These are phyloP conservation scores for Wickerhamiella kazuoi DNA, from an alignment of 805 yeast genomes.

Conservation along the genomic window DNA sequence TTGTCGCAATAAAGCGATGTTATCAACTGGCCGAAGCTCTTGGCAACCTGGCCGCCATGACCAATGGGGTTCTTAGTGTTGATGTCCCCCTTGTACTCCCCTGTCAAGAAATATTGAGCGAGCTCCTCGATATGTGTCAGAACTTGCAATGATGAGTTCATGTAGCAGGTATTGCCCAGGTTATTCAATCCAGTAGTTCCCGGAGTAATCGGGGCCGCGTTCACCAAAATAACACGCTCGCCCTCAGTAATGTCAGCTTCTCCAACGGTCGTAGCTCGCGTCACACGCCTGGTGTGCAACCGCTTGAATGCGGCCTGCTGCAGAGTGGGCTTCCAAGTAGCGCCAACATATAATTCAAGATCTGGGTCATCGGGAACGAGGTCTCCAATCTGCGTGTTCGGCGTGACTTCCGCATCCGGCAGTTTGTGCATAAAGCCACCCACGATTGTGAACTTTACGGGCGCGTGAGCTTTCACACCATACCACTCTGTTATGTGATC, in stretches of 20 bases:
- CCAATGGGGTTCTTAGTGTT: constrained; percentile 74
- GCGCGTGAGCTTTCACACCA: constrained; percentile 4
- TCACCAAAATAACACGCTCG: constrained; percentile 6
- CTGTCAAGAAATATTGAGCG: constrained; percentile 47
- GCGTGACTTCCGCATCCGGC: not conserved
- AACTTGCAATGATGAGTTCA: constrained; percentile 91
- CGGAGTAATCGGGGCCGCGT: not conserved
- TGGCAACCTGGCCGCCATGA: constrained; percentile 63
- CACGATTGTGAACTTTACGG: constrained; percentile 3
- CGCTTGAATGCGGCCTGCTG: constrained; percentile 1
- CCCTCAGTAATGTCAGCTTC: constrained; percentile 4
- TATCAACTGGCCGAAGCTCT: constrained; percentile 52
- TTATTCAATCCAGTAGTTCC: constrained; percentile 52
- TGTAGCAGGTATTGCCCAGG: constrained; percentile 81
- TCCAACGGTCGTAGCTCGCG: not conserved
- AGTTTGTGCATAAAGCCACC: not conserved
- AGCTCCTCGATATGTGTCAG: constrained; percentile 70
- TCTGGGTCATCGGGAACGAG: not conserved
- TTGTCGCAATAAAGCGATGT: constrained; percentile 32
- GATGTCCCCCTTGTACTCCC: constrained; percentile 43
- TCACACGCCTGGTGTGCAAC: not conserved
- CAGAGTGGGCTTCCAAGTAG: not conserved
- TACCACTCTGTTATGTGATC: constrained; percentile 5
- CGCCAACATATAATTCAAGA: constrained; percentile 1
- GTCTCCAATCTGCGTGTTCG: not conserved